Base-by-base conservation (phyloP, 352 stramenopile genomes). In the Phytophthora crassamura region DNA sequence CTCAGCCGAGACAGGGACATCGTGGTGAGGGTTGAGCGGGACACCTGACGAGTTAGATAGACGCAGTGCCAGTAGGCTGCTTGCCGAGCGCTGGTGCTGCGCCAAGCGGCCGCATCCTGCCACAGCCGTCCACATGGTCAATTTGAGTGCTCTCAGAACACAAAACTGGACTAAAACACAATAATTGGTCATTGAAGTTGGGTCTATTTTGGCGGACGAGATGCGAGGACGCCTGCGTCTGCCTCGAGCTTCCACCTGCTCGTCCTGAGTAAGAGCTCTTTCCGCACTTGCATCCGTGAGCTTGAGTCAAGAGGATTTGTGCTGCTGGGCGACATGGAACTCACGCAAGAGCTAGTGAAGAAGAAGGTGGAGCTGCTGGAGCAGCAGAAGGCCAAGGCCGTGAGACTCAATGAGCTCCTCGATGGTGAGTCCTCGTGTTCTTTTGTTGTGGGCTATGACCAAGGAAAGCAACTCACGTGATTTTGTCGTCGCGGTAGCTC, bases 301-400 rank as follows among this genome's bases (percentile, higher is more conserved):
- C 25, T 2, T 28, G 25, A 6, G 25, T 28, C 25, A 28, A 28
- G 25, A 28, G 25, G 25, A 28, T 28, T 6, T 28, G 25, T 28
- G 25, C 25, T 28, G 10, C 28, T 2, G 5, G 53, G 10, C 25
- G 12, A 25, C 16, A 79, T 73, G 64, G 62, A 84, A 71, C 67
- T 69, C 34, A 71, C 70, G 25, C 78, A 91, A 18, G 79, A 89
- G 50, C 74, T 94, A 30, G 79, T 90, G 41, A 82, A 82, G 59
- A 82, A 82, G 59, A 91, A 94, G 40, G 67, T 90, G 38, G 82
- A 91, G 74, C 67, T 94, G 58, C 82, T 94, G 12, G 71, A 64
- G 33, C 75, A 80, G 47, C 86, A 94, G 64, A 86, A 81, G 40
- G 70, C 78, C 67, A 90, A 91, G 56, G 76, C 69, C 7, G 70